phyloP scores from a whole-genome alignment of 495 filamentous ascomycete species.

The Pyrenula aspistea region DNA sequence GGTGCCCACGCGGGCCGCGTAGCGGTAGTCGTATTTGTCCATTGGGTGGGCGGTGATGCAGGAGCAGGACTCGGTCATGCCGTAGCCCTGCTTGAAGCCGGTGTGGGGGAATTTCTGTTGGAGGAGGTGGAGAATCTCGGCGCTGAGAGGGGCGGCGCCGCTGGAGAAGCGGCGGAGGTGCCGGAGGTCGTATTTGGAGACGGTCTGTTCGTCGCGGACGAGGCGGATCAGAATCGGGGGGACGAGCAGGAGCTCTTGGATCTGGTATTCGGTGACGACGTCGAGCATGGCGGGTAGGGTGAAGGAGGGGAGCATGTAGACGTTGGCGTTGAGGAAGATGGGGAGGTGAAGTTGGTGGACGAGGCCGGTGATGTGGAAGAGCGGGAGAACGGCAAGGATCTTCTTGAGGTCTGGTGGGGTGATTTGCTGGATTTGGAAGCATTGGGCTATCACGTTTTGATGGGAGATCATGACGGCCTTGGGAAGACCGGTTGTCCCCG shows the following conservation, averaged over 20 bases:
- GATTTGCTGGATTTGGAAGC: constrained; percentile 38
- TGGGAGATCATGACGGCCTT: constrained; percentile 52
- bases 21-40: constrained; percentile 38
- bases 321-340: constrained; percentile 40
- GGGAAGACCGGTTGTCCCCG: constrained; percentile 37
- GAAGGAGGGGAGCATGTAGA: constrained; percentile 48
- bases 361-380: constrained; percentile 47
- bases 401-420: constrained; percentile 32
- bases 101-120: constrained; percentile 45
- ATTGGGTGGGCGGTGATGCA: constrained; percentile 50
- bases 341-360: constrained; percentile 50
- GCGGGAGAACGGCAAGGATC: constrained; percentile 39
- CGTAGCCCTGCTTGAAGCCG: constrained; percentile 58
- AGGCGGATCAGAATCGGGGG: constrained; percentile 60
- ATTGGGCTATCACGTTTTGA: constrained; percentile 52
- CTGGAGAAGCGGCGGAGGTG: constrained; percentile 37
- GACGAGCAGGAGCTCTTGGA: constrained; percentile 51
- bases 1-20: constrained; percentile 47
- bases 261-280: constrained; percentile 35
- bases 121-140: constrained; percentile 48
- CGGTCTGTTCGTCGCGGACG: constrained; percentile 45
- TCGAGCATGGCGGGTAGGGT: constrained; percentile 43
- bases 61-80: constrained; percentile 55
- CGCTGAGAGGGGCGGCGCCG: constrained; percentile 54
- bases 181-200: constrained; percentile 46